Evolutionary conservation across 768 basidiomycete species (phyloP).

Genomic region (Neoboletus subvelutipes): DNA sequence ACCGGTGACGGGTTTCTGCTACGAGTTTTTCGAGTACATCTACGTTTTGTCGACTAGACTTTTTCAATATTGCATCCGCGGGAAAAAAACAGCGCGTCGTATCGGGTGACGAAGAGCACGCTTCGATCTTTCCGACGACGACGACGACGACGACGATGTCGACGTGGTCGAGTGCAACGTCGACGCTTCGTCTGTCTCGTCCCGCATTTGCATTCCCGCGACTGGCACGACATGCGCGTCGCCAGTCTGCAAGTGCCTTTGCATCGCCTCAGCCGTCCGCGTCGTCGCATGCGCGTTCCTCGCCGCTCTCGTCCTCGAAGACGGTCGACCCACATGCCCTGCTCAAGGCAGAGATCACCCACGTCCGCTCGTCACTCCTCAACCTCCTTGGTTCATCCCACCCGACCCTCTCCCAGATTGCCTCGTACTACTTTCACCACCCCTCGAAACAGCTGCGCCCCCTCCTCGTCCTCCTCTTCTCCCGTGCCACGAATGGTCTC

Average conservation of each 20-base stretch:
- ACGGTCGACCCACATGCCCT: conserved; percentile 63
- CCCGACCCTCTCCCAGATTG: conserved; percentile 82
- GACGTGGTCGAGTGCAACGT: conserved; percentile 17
- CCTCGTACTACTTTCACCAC: conserved; percentile 88
- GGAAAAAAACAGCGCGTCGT: conserved; percentile 19
- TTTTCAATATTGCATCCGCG: conserved; percentile 16
- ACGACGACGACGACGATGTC: conserved; percentile 22
- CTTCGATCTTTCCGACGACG: background rate
- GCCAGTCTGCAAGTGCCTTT: conserved; percentile 42
- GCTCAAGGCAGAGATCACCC: conserved; percentile 69
- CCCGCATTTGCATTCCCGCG: background rate
- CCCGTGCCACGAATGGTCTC: conserved; percentile 91
- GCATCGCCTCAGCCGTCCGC: conserved; percentile 27
- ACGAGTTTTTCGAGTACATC: background rate
- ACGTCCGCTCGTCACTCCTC: conserved; percentile 70
- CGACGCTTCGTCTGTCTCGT: conserved; percentile 18
- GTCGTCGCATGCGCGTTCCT: conserved; percentile 13
- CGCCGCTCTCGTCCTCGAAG: conserved; percentile 19
- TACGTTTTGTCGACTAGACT: background rate
- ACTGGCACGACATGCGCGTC: conserved; percentile 29
- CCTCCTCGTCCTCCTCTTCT: conserved; percentile 83
- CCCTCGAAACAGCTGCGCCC: conserved; percentile 91
- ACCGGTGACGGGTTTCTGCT: background rate
- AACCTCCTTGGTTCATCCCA: conserved; percentile 85
- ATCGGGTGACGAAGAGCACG: background rate